A percentile compares a stretch with the other conserved stretches of the same genome.
Conservation (phyloP, 139 green algal species). For the Volvox africanus region DNA sequence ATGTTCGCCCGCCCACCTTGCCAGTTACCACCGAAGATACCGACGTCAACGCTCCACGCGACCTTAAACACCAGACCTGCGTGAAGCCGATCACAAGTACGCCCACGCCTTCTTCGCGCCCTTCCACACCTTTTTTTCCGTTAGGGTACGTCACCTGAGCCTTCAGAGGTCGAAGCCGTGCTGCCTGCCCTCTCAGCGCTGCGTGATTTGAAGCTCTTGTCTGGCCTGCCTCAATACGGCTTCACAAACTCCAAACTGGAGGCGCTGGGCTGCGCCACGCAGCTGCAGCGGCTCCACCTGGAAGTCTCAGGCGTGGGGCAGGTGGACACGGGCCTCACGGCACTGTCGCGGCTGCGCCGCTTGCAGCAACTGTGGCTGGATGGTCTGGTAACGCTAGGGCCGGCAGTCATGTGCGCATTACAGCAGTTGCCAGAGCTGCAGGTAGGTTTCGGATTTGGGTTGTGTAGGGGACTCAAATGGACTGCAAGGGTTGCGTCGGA, state of each 20-base stretch:
- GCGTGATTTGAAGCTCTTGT: slow-evolving; percentile 48
- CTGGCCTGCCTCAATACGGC: slow-evolving; percentile 18
- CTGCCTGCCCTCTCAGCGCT: slow-evolving; percentile 16
- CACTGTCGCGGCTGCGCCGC: not conserved
- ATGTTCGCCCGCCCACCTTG: no score
- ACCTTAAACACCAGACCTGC: no score
- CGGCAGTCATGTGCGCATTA: not conserved
- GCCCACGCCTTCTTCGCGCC: not conserved
- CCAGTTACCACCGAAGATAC: no score
- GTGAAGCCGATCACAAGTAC: no score
- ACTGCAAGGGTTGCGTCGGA: not conserved
- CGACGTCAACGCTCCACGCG: no score
- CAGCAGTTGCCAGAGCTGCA: slow-evolving; percentile 8
- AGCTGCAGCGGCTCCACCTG: slow-evolving; percentile 33
- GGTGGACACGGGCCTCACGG: slow-evolving; percentile 25
- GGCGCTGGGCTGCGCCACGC: slow-evolving; percentile 24
- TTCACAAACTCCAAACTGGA: slow-evolving; percentile 12
- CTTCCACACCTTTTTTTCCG: not conserved
- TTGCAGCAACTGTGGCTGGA: slow-evolving; percentile 27
- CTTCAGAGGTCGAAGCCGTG: not conserved
- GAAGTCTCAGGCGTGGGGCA: slow-evolving; percentile 29
- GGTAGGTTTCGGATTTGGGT: not conserved
- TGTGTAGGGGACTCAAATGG: not conserved
- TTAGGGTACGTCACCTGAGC: slow-evolving; percentile 29
- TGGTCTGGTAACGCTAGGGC: slow-evolving; percentile 1